phyloP scores from a whole-genome alignment of 176 grass and related monocot genomes.

The Musa beccarii region DNA sequence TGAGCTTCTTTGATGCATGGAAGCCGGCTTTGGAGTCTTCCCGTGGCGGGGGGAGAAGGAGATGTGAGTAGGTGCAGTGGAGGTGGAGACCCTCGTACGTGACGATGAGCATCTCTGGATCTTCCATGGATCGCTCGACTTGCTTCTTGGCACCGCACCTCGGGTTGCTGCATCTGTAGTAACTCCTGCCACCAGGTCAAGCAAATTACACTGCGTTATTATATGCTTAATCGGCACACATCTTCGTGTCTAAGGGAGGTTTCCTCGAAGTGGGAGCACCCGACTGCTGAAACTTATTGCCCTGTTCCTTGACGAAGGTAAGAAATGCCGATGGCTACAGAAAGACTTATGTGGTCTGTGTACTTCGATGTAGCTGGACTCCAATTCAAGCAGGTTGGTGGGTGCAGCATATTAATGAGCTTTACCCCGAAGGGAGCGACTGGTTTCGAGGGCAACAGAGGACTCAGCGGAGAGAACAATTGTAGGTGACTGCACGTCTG shows the following conservation, averaged over 20 bases:
- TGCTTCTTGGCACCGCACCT: constrained; percentile 18
- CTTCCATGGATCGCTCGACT: constrained; percentile 11
- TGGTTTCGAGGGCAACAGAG: background rate
- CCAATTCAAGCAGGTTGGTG: background rate
- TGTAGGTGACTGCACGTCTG: background rate
- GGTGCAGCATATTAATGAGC: background rate
- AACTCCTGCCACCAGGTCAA: constrained; percentile 1
- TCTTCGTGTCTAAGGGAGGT: background rate
- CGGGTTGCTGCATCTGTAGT: constrained; percentile 14
- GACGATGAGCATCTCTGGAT: constrained; percentile 12
- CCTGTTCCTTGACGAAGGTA: no score
- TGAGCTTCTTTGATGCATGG: constrained; percentile 11
- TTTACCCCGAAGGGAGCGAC: background rate
- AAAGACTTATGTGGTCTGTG: background rate
- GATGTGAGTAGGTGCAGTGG: constrained; percentile 8
- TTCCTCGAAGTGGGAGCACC: background rate
- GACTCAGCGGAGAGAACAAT: background rate
- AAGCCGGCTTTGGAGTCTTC: background rate
- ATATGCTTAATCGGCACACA: background rate
- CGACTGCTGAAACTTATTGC: background rate
- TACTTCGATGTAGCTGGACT: background rate
- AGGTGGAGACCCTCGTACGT: constrained; percentile 16
- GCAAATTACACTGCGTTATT: background rate
- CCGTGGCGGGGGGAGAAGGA: background rate
- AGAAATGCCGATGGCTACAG: no score